These are phyloP conservation scores for Phytophthora fragariae DNA, from an alignment of 352 stramenopile genomes.

Conservation along the genomic window DNA sequence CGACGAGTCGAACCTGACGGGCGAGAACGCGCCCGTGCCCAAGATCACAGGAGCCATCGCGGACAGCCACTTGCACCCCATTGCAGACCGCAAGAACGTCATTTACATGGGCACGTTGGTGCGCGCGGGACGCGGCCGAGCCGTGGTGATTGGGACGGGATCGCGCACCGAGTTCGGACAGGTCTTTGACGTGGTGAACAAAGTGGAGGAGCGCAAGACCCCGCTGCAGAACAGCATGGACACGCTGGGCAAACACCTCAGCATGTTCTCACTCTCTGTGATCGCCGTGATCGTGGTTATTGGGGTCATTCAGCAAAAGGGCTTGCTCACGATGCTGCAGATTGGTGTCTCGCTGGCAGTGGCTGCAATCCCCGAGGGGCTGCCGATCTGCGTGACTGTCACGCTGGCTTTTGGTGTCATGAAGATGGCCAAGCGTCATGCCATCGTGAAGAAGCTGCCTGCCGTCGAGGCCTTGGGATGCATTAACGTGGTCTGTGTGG, in stretches of 20 bases:
- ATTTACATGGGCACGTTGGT: conserved; percentile 98
- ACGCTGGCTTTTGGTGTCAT: conserved; percentile 84
- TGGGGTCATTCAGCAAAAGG: conserved; percentile 92
- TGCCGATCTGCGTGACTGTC: conserved; percentile 86
- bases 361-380: conserved; percentile 78
- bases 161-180: conserved; percentile 96
- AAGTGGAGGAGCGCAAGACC: conserved; percentile 94
- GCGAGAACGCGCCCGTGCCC: conserved; percentile 89
- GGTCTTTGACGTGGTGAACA: conserved; percentile 95
- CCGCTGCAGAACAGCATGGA: conserved; percentile 97
- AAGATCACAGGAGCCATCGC: conserved; percentile 74
- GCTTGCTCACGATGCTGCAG: conserved; percentile 96
- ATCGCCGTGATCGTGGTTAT: conserved; percentile 96
- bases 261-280: conserved; percentile 92
- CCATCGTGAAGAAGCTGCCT: conserved; percentile 91
- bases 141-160: conserved; percentile 95
- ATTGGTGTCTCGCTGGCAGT: conserved; percentile 94
- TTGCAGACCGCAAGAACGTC: conserved; percentile 91
- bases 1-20: conserved; percentile 96
- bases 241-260: conserved; percentile 95
- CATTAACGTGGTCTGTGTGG: conserved; percentile 93
- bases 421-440: conserved; percentile 88
- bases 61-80: conserved; percentile 70
- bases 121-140: conserved; percentile 90
- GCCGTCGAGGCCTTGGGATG: conserved; percentile 88